phyloP scores from a whole-genome alignment of 768 basidiomycete species.

The Kwoniella sp. region DNA sequence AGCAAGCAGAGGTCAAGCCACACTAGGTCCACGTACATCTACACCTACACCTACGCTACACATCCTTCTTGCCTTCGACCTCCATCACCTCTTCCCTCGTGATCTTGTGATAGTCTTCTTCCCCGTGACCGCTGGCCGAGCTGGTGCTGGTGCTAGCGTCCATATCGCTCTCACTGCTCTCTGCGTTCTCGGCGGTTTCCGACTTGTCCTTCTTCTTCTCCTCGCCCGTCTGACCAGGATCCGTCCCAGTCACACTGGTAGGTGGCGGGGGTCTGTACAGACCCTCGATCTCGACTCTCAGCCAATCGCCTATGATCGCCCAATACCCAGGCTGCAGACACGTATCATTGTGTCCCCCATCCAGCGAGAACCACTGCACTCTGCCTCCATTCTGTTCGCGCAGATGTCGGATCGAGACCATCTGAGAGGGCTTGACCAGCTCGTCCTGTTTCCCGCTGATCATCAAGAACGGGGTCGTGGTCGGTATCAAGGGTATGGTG shows the following conservation, averaged over 20 bases:
- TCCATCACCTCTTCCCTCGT: conserved; percentile 14
- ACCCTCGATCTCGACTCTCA: conserved; percentile 43
- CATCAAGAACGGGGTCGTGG: conserved; percentile 70
- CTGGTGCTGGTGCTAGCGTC: not conserved
- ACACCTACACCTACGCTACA: no score
- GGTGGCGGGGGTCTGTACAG: conserved; percentile 2
- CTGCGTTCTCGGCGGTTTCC: not conserved
- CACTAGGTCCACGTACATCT: no score
- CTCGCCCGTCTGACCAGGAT: not conserved
- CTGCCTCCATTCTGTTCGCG: conserved; percentile 34
- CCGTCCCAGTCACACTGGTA: not conserved
- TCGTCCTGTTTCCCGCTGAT: conserved; percentile 73
- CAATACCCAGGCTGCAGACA: conserved; percentile 57
- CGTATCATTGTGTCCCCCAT: conserved; percentile 59
- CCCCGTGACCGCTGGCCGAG: not conserved
- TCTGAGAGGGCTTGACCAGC: conserved; percentile 74
- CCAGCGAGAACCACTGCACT: conserved; percentile 54
- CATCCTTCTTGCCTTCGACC: conserved; percentile 19
- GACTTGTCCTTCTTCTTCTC: conserved; percentile 1
- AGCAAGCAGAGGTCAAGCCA: no score
- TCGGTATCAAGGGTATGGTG: conserved; percentile 61
- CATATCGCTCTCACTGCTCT: not conserved
- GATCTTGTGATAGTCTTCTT: conserved; percentile 20
- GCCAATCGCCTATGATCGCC: conserved; percentile 52
- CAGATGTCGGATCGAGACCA: conserved; percentile 59